Base-by-base conservation (phyloP, 2,329 filamentous ascomycete species). In the Exophiala viscosa region DNA sequence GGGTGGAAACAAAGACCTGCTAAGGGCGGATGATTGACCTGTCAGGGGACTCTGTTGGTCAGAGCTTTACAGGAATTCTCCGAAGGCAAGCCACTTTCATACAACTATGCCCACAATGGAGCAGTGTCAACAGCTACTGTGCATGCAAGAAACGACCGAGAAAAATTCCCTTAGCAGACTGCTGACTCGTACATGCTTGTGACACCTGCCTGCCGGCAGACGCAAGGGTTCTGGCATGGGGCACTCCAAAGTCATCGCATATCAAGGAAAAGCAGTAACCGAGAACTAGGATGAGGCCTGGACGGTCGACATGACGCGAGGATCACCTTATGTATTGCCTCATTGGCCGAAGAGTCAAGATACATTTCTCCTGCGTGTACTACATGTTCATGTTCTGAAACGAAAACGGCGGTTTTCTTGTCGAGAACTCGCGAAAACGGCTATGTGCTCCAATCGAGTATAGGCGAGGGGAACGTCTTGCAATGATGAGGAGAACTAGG, bases 21-120 rank as follows among this genome's bases (percentile, higher is more conserved):
- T 23, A n/a, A 15, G 5, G 23, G n/a, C 40, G 40, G 40, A 15
- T 48, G 38, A 38, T 42, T 48, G 31, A 23, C 23, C 28, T 34
- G 35, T 23, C 35, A 28, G 17, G 52, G 42, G 18, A 40, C 8
- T 23, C 33, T 39, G 46, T 52, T 46, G 52, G 47, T 38, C 38
- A 18, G 14, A 44, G 46, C 45, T 55, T 49, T 32, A 49, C 44
- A 42, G 40, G 17, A 59, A 56, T 59, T 59, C 56, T 59, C 56
- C 56, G 56, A 52, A 32, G 40, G 38, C 50, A 50, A 41, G 44
- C 45, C 47, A 13, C 13, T 18, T 28, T 23, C 40, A 36, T 36
- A 18, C 28, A 14, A n/a, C n/a, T 38, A 41, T 50, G 15, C 36
- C 35, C 38, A 36, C 10, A 15, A n/a, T n/a, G n/a, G n/a, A n/a